Evolutionary conservation across 2,329 filamentous ascomycete species (phyloP).

Genomic region (Beauveria scarabaeidicola): DNA sequence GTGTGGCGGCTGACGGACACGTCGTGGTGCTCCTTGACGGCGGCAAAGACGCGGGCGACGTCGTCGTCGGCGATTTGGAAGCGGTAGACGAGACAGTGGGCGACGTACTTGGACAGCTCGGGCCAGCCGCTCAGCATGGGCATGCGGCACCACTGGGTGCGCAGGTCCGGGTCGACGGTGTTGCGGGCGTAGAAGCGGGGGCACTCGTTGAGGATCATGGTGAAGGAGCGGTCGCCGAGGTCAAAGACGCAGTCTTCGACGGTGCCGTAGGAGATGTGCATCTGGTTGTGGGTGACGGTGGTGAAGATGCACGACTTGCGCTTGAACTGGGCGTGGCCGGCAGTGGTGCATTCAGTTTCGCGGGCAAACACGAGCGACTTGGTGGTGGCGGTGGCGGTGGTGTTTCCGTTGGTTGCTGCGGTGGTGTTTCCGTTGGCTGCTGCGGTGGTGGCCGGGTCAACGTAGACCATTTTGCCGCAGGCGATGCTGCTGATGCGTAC

Average conservation of each 20-base stretch:
- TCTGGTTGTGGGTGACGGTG: conserved; percentile 19
- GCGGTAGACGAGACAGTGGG: conserved; percentile 38
- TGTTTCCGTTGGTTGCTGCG: no score
- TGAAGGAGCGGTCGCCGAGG: conserved; percentile 30
- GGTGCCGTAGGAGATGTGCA: conserved; percentile 42
- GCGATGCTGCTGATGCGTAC: conserved; percentile 20
- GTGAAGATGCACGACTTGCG: conserved; percentile 33
- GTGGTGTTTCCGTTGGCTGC: no score
- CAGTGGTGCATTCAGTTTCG: conserved; percentile 29
- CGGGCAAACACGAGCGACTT: conserved; percentile 33
- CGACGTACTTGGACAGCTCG: conserved; percentile 26
- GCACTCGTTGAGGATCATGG: conserved; percentile 42
- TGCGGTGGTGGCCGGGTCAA: not conserved
- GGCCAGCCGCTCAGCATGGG: conserved; percentile 18
- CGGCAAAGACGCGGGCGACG: conserved; percentile 19
- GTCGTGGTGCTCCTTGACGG: conserved; percentile 14
- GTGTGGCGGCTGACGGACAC: conserved; percentile 18
- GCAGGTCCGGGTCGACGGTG: conserved; percentile 3
- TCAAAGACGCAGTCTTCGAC: conserved; percentile 37
- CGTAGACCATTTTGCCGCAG: conserved; percentile 40
- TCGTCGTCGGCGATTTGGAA: conserved; percentile 20
- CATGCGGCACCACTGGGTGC: conserved; percentile 21
- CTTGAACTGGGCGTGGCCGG: conserved; percentile 32
- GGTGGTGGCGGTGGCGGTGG: not conserved
- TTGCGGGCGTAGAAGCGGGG: conserved; percentile 37